Base-by-base conservation (phyloP, 805 yeast species). In the Saturnispora galanensis region DNA sequence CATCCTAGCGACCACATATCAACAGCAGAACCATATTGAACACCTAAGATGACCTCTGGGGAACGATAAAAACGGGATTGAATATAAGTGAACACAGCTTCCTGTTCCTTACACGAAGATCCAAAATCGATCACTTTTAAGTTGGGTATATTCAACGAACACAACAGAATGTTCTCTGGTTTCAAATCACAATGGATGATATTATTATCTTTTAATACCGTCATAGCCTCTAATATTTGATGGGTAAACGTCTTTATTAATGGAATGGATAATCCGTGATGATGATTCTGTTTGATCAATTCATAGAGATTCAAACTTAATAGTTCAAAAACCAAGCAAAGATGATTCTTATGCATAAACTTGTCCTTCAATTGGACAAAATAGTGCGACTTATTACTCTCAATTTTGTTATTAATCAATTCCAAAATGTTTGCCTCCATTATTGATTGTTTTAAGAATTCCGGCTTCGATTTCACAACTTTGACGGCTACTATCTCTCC, bases 1-100 rank as follows among this genome's bases (percentile, higher is more conserved):
- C 98, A 93, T 1, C 97, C 97, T 17, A 86, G 75, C 0, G 97
- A 97, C 99, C 99, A 93, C 66, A 93, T 75, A 64, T 93, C 99
- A 10, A 90, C 90, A 0, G 97, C 95, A 0, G 97, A 84, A 2
- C 97, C 88, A 60, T 90, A 90, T 48, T 74, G 69, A 51, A 87
- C 95, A 3, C 96, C 96, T 44, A 93, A 65, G 12, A 93, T 71
- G 15, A 93, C 70, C 61, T 90, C 98, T 0, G 97, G 98, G 1
- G 98, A 95, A 46, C 98, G 70, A 63, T 94, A 93, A 97, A 98
- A 93, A 51, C 98, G 67, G 0, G 98, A 3, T 62, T 89, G 97
- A 52, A 89, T 85, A 58, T 89, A 89, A 0, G 97, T 83, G 65
- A 86, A 89, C 5, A 89, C 71, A 1, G 95, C 85, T 55, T 88